Base-by-base conservation (phyloP, 805 yeast species). In the Suhomyces pyralidae region DNA sequence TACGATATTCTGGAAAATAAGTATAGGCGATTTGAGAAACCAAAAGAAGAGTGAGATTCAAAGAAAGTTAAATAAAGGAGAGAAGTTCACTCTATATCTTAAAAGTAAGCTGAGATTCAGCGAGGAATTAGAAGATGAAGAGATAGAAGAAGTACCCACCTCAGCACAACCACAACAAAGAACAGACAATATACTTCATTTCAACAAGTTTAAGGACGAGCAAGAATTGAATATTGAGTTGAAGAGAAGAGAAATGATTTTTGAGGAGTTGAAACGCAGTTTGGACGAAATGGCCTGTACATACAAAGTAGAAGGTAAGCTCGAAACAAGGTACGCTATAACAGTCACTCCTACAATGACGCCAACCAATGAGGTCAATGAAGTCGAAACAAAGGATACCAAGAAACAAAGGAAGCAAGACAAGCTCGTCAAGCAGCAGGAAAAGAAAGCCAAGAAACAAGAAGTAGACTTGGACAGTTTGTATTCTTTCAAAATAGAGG, bases 1-100 rank as follows among this genome's bases (percentile, higher is more conserved):
- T 32, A 76, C 77, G 43, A 63, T 83, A 3, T 75, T 83, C 9
- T 83, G 87, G 87, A 76, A 78, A 46, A 83, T 83, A 19, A 76
- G 78, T n/a, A 64, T 68, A 32, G 75, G 77, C 42, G 88, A 83
- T 63, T 66, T 83, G 52, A 63, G 61, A 25, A 75, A 77, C 38
- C 88, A 83, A 54, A 83, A 83, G 60, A 67, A 69, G 12, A 71
- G 73, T 50, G 88, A 83, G 58, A 78, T 83, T 15, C 60, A 66
- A 40, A 62, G 67, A 2, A 76, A 80, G 17, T 56, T 81, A 53
- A 67, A 69, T 36, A 80, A 76, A 52, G 83, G 81, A 15, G 77
- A 70, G 46, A 66, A 60, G 46, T 71, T 73, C 48, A 58, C 65
- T 9, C 59, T 69, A 20, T 61, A 59, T 48, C 55, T 68, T 12